Percentiles rank a stretch among this genome's conserved stretches.
Conservation (phyloP, 1,284 basidiomycete genomes). For the Ceratobasidium sp. region DNA sequence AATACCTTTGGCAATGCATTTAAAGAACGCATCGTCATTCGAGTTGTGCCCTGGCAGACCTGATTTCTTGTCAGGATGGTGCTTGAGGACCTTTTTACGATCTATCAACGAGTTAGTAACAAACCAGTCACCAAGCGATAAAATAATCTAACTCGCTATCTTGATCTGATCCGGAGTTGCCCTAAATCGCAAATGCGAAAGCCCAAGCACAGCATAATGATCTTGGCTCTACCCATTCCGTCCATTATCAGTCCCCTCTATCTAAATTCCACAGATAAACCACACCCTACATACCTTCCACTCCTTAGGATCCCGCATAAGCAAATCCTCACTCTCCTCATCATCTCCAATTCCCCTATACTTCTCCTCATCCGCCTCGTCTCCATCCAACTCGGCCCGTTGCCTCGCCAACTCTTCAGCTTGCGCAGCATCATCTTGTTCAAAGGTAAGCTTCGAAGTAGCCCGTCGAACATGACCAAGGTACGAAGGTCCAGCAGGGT, state of each 20-base stretch:
- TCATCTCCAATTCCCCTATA: slow-evolving; percentile 87
- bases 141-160: slow-evolving; percentile 83
- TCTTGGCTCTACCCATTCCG: slow-evolving; percentile 84
- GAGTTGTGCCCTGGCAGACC: slow-evolving; percentile 70
- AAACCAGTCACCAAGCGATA: slow-evolving; percentile 40
- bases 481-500: slow-evolving; percentile 88
- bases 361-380: slow-evolving; percentile 82
- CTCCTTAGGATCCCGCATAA: slow-evolving; percentile 92
- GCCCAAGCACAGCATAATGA: slow-evolving; percentile 95
- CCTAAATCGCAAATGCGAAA: slow-evolving; percentile 89
- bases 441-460: slow-evolving; percentile 81
- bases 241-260: slow-evolving; percentile 37
- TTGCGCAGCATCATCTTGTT: slow-evolving; percentile 77
- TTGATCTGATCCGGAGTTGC: slow-evolving; percentile 95
- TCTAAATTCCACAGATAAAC: not conserved
- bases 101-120: slow-evolving; percentile 64
- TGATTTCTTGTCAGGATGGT: slow-evolving; percentile 99
- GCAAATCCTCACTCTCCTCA: slow-evolving; percentile 79
- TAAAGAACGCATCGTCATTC: slow-evolving; percentile 99
- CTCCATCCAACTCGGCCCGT: slow-evolving; percentile 67
- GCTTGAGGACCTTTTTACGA: slow-evolving; percentile 98
- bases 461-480: slow-evolving; percentile 82
- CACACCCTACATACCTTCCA: slow-evolving; percentile 81
- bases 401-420: slow-evolving; percentile 65
- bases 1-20: slow-evolving; percentile 92